Evolutionary conservation across 192 early-diverging fungal species (phyloP).

Genomic region (Borealophlyctis nickersoniae): DNA sequence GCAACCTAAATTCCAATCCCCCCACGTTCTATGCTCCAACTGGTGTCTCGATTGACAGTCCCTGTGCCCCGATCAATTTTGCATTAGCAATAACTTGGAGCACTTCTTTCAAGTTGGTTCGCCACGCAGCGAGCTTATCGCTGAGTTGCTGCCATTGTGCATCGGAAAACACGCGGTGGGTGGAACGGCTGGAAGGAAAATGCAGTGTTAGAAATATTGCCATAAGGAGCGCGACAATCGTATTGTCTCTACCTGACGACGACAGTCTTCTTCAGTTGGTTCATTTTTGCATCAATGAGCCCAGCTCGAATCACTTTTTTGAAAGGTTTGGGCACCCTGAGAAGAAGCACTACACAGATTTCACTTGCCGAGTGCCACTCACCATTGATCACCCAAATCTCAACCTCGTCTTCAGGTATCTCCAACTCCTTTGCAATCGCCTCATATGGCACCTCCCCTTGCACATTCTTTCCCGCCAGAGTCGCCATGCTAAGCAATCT

Average conservation of each 20-base stretch:
- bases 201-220: background rate
- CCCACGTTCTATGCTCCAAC: no score
- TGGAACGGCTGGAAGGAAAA: conserved; percentile 58
- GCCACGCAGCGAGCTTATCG: conserved; percentile 72
- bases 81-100: conserved; percentile 86
- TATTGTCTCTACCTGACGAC: conserved; percentile 53
- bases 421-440: conserved; percentile 72
- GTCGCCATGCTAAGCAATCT: conserved; percentile 78
- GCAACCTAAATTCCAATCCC: no score
- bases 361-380: background rate
- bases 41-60: no score
- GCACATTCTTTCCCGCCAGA: conserved; percentile 67
- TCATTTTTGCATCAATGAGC: conserved; percentile 90
- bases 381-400: conserved; percentile 93
- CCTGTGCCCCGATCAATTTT: conserved; percentile 66
- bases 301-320: conserved; percentile 71
- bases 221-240: conserved; percentile 12
- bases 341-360: background rate
- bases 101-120: conserved; percentile 71
- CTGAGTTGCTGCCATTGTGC: conserved; percentile 80
- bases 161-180: conserved; percentile 76
- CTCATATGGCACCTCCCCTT: conserved; percentile 65
- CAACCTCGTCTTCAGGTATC: conserved; percentile 77
- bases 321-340: background rate
- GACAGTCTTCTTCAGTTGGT: conserved; percentile 82